These are phyloP conservation scores for Cylindricascospora bacillispora DNA, from an alignment of 1,139 yeast genomes.

Conservation along the genomic window DNA sequence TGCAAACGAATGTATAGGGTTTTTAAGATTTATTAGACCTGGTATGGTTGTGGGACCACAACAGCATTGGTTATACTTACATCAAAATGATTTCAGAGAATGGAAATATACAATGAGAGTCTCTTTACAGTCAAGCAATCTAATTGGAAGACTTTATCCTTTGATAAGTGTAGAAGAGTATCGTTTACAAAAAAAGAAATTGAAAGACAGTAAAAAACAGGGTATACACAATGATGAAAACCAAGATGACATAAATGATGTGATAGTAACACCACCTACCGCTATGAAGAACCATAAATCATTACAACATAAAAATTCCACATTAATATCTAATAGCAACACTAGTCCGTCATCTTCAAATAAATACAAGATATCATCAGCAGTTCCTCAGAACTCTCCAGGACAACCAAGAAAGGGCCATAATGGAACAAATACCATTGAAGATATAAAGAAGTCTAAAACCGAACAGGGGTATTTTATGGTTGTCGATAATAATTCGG, in stretches of 20 bases:
- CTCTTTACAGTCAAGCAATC: constrained; percentile 44
- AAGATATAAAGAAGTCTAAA: constrained; percentile 14
- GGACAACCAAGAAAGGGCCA: constrained; percentile 63
- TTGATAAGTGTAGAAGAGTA: constrained; percentile 43
- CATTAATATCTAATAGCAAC: constrained; percentile 37
- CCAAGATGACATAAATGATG: constrained; percentile 7
- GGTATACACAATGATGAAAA: constrained; percentile 2
- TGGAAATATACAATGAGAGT: constrained; percentile 90
- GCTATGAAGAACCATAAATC: constrained; percentile 8
- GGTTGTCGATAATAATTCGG: constrained; percentile 13
- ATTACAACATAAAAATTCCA: constrained; percentile 5
- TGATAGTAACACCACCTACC: constrained; percentile 22
- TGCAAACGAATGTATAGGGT: constrained; percentile 92
- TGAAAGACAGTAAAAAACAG: constrained; percentile 10
- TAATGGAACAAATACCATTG: constrained; percentile 27
- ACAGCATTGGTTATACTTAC: constrained; percentile 94
- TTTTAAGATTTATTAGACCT: constrained; percentile 91
- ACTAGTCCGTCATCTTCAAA: constrained; percentile 33
- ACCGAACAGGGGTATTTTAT: constrained; percentile 1
- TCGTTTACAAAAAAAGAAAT: constrained; percentile 33
- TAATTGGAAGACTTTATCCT: constrained; percentile 67
- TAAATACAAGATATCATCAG: constrained; percentile 34
- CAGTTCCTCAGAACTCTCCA: constrained; percentile 73
- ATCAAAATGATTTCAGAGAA: constrained; percentile 89
- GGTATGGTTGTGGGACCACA: constrained; percentile 99